These are phyloP conservation scores for Solanum infundibuliforme DNA, from an alignment of 257 asterid species.

Conservation along the genomic window DNA sequence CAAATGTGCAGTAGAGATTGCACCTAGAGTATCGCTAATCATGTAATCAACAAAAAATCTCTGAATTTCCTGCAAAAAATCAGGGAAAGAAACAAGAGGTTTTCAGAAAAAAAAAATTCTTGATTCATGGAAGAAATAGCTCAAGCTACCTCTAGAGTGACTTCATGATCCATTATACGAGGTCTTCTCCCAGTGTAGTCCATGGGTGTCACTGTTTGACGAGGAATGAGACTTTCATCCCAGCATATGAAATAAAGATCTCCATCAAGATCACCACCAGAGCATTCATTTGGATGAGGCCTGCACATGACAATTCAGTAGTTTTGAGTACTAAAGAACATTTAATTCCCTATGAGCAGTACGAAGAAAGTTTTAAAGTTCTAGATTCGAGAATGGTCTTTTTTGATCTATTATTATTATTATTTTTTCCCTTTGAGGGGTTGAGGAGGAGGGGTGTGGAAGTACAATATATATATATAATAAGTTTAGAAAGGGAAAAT, in stretches of 20 bases:
- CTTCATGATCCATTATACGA: conserved; percentile 82
- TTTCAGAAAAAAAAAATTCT: neutral
- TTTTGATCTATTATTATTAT: neutral
- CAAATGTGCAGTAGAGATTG: conserved; percentile 83
- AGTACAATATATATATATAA: neutral
- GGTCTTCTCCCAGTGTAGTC: conserved; percentile 82
- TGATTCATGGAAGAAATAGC: neutral
- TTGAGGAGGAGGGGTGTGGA: neutral
- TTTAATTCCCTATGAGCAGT: neutral
- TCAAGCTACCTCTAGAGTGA: conserved; percentile 58
- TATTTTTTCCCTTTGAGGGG: neutral
- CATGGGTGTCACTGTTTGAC: conserved; percentile 71
- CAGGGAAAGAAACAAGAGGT: neutral
- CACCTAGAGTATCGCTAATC: conserved; percentile 76
- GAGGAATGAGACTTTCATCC: conserved; percentile 66
- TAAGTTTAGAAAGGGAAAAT: neutral
- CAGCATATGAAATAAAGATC: conserved; percentile 87
- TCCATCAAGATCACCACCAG: conserved; percentile 99
- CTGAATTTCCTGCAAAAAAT: conserved; percentile 70
- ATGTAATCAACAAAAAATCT: conserved; percentile 80
- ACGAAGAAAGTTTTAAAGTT: neutral
- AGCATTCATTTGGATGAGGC: conserved; percentile 99
- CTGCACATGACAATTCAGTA: conserved; percentile 24
- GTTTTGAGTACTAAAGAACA: neutral
- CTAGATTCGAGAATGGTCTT: neutral